phyloP scores from a whole-genome alignment of 257 asterid genomes.

The Przewalskia tangutica region DNA sequence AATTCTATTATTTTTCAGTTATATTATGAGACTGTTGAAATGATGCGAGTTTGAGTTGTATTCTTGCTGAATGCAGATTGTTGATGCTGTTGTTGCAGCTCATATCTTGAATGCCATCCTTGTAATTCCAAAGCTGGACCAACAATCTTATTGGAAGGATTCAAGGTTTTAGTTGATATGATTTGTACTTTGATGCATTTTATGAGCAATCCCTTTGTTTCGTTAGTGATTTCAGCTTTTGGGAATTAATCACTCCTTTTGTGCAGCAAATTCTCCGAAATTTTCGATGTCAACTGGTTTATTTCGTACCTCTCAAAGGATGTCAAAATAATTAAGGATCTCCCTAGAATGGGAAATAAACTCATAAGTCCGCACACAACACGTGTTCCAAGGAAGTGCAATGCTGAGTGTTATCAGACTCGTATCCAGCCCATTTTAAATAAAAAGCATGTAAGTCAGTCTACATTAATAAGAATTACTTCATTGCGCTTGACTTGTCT shows the following conservation, averaged over 20 bases:
- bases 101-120: constrained; percentile 60
- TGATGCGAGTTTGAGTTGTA: not conserved
- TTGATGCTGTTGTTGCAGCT: constrained; percentile 73
- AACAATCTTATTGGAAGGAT: constrained; percentile 72
- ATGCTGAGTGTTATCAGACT: constrained; percentile 39
- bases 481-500: not conserved
- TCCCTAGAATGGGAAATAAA: constrained; percentile 36
- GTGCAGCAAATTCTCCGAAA: constrained; percentile 76
- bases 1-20: not conserved
- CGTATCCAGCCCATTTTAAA: constrained; percentile 45
- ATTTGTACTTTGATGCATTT: not conserved
- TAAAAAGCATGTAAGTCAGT: constrained; percentile 42
- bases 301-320: constrained; percentile 34
- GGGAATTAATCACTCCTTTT: not conserved
- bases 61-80: constrained; percentile 38
- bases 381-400: constrained; percentile 68
- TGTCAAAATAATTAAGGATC: constrained; percentile 39
- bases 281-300: constrained; percentile 56
- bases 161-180: constrained; percentile 31
- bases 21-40: not conserved
- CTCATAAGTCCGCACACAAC: constrained; percentile 23
- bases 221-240: not conserved
- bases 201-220: not conserved
- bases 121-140: constrained; percentile 61
- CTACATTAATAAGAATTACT: not conserved